Conservation (phyloP, 768 basidiomycete species). For the Kwoniella heveanensis region DNA sequence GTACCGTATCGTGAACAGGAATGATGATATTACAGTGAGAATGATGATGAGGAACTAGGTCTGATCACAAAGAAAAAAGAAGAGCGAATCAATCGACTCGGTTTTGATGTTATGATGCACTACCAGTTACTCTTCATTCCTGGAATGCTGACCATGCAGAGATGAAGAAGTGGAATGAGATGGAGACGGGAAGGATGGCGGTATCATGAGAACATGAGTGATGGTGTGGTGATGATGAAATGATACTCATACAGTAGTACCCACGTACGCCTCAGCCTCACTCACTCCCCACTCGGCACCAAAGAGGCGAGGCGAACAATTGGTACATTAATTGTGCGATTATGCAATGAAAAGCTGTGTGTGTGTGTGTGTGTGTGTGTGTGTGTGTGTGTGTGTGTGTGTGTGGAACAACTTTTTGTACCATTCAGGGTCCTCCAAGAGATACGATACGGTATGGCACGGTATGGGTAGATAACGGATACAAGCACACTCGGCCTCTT, state of each 20-base stretch:
- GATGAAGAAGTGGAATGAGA: not conserved
- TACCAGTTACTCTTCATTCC: not conserved
- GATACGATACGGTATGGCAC: not conserved
- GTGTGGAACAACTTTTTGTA: not conserved
- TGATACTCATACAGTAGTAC: too few species aligned
- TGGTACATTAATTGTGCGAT: too few species aligned
- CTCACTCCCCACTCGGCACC: too few species aligned
- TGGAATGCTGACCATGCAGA: too few species aligned
- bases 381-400: too few species aligned
- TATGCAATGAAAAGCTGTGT: not conserved
- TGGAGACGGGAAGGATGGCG: not conserved
- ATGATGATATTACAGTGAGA: not conserved
- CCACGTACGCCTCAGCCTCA: too few species aligned
- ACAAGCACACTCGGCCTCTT: not conserved
- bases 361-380: not conserved
- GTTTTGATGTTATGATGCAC: too few species aligned
- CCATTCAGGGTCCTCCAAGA: not conserved
- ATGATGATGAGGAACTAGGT: not conserved
- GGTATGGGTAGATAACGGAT: not conserved
- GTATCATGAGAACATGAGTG: not conserved
- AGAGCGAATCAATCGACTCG: conserved; percentile 1
- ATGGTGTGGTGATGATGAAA: too few species aligned
- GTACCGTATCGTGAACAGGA: too few species aligned
- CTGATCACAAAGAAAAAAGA: not conserved
- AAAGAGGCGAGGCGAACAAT: too few species aligned